These are phyloP conservation scores for Phaseolus lunatus DNA, from an alignment of 306 rosid species.

Conservation along the genomic window DNA sequence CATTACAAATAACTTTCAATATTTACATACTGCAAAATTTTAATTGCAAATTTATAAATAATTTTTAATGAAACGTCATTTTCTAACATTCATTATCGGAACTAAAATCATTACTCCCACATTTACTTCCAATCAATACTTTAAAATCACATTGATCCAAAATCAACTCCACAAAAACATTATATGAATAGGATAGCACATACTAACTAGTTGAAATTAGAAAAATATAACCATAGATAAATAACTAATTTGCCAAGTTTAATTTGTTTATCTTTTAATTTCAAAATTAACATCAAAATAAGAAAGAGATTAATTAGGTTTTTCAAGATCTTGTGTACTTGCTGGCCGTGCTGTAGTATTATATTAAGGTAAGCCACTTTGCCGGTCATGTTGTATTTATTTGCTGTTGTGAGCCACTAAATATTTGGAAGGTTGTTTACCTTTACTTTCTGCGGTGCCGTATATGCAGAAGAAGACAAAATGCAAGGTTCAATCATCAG, in stretches of 20 bases:
- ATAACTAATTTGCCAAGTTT: not conserved
- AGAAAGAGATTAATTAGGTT: not conserved
- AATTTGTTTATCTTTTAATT: not conserved
- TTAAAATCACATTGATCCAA: not conserved
- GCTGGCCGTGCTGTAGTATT: too few species aligned
- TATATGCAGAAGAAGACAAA: not conserved
- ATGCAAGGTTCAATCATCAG: constrained; percentile 16
- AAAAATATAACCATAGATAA: not conserved
- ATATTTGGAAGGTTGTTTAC: not conserved
- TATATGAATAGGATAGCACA: not conserved
- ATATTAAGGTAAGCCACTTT: not conserved
- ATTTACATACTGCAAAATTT: not conserved
- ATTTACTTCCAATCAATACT: not conserved
- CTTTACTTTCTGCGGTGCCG: not conserved
- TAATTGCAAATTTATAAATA: not conserved
- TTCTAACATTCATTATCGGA: not conserved
- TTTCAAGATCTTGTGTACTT: too few species aligned
- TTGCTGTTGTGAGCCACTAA: not conserved
- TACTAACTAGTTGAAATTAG: not conserved
- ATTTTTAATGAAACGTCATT: not conserved
- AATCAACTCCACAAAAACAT: not conserved
- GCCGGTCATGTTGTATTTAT: not conserved
- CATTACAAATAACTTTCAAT: not conserved
- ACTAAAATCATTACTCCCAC: not conserved
- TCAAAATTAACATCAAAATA: not conserved